These are phyloP conservation scores for Saccharomycopsis hybrid DNA, from an alignment of 1,139 yeast genomes.

Conservation along the genomic window DNA sequence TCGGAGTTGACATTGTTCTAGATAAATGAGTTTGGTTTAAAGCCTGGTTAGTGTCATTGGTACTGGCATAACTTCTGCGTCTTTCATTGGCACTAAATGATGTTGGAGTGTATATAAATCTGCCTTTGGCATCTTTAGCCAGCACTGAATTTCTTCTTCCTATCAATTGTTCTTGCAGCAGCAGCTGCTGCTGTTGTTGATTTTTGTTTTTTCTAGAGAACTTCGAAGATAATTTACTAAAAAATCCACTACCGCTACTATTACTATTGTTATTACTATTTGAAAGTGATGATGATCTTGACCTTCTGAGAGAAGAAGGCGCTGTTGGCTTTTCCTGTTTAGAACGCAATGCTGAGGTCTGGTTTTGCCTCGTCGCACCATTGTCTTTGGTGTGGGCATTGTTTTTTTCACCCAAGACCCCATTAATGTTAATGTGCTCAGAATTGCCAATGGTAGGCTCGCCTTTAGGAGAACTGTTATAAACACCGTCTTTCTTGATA, in stretches of 20 bases:
- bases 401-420: background rate
- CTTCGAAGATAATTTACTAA: slow-evolving; percentile 14
- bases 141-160: background rate
- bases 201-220: slow-evolving; percentile 9
- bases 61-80: background rate
- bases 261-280: background rate
- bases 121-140: background rate
- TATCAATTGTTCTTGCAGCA: too few species aligned
- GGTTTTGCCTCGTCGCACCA: background rate
- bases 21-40: slow-evolving; percentile 1
- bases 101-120: background rate
- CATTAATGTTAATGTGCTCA: slow-evolving; percentile 1
- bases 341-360: background rate
- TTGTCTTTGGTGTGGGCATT: background rate
- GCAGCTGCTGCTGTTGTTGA: background rate
- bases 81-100: background rate
- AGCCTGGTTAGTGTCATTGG: background rate
- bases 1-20: slow-evolving; percentile 6
- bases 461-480: background rate
- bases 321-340: background rate
- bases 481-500: background rate
- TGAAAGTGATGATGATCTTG: slow-evolving; percentile 10
- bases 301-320: slow-evolving; percentile 4
- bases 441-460: background rate
- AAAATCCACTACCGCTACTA: slow-evolving; percentile 10